Base-by-base conservation (phyloP, 805 yeast species). In the Pichia paraexigua region DNA sequence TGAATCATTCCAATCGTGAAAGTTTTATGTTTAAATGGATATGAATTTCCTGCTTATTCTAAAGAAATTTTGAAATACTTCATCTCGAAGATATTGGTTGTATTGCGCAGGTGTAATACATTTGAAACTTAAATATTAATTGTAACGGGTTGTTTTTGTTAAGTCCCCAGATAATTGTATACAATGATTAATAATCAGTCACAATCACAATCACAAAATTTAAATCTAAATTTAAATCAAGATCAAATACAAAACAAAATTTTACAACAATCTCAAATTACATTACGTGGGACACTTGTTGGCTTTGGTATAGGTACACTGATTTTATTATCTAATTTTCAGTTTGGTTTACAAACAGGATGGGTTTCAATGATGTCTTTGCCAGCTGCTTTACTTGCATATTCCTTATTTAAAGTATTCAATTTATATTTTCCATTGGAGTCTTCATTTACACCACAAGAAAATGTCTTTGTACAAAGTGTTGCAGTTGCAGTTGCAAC, bases 331-430 rank as follows among this genome's bases (percentile, higher is more conserved):
- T 88, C 97, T 5, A 92, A 92, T 67, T 94, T 94, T 70, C 98
- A 92, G 64, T 92, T 92, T 65, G 99, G 98, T 1, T 72, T 92
- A 21, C 99, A 92, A 64, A 92, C 97, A 0, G 99, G 99, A 2
- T 92, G 99, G 99, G 97, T 94, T 7, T 89, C 97, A 12, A 92
- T 92, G 99, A 94, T 92, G 99, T 87, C 96, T 22, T 72, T 92
- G 50, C 98, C 99, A 0, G 85, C 96, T 5, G 97, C 98, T 0
- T 68, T 92, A 48, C 68, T 92, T 25, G 97, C 95, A 0, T 91
- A 82, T 65, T 85, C 97, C 0, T 71, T 86, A 20, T 92, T 91
- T 72, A 87, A 83, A 59, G 69, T 80, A 5, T 59, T 84, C 2
- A 72, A 73, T 24, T 47, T 57, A 1, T 47, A 20, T 18, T 13